These are phyloP conservation scores for Aspergillus conjunctus DNA, from an alignment of 495 filamentous ascomycete species.

Conservation along the genomic window DNA sequence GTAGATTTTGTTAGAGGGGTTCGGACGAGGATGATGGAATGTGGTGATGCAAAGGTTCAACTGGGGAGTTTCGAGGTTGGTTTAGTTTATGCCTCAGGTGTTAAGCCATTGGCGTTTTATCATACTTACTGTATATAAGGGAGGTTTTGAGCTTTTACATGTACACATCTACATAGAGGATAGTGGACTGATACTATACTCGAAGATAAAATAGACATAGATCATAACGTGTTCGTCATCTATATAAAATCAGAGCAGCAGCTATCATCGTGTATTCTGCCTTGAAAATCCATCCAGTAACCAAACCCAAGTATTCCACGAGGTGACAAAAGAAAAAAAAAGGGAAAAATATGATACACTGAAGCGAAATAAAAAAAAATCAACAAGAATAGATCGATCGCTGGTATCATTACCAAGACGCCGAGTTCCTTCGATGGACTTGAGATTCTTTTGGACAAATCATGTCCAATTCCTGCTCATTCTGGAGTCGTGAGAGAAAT, in stretches of 20 bases:
- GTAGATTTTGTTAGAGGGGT: no score
- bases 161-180: neutral
- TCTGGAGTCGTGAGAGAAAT: neutral
- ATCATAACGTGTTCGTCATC: conserved; percentile 9
- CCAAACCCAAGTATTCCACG: conserved; percentile 5
- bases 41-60: no score
- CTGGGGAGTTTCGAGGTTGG: no score
- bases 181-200: neutral
- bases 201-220: neutral
- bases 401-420: neutral
- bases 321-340: conserved; percentile 18
- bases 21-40: no score
- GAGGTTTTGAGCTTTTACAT: neutral
- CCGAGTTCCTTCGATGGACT: neutral
- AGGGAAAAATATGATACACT: conserved; percentile 17
- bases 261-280: conserved; percentile 1
- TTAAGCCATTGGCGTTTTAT: no score
- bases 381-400: conserved; percentile 8
- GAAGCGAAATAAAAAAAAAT: conserved; percentile 11
- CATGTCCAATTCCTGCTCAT: neutral
- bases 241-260: conserved; percentile 1
- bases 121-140: no score
- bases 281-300: neutral
- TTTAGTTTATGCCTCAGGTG: no score
- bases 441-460: neutral